Conservation (phyloP, 2,329 filamentous ascomycete genomes). For the Penicillium sp. region DNA sequence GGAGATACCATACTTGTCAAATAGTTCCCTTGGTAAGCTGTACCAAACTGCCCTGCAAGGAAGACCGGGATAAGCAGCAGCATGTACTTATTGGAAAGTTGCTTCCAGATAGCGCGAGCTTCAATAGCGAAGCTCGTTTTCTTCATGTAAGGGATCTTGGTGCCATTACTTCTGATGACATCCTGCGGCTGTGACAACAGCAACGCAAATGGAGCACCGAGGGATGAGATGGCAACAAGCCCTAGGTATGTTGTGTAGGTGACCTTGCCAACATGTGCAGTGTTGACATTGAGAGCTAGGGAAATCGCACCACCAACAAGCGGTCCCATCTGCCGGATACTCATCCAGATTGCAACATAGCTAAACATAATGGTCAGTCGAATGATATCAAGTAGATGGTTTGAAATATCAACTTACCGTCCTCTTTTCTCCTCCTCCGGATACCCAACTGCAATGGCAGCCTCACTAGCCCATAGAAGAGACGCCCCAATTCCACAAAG, state of each 20-base stretch:
- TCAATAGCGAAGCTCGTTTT: constrained; percentile 34
- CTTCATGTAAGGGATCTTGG: constrained; percentile 24
- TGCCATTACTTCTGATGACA: constrained; percentile 43
- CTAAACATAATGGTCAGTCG: constrained; percentile 11
- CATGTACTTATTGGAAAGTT: constrained; percentile 47
- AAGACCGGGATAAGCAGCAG: constrained; percentile 51
- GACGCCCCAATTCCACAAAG: constrained; percentile 44
- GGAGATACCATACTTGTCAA: constrained; percentile 36
- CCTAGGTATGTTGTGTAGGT: constrained; percentile 43
- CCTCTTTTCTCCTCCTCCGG: constrained; percentile 48
- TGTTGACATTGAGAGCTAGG: constrained; percentile 48
- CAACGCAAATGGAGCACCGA: constrained; percentile 47
- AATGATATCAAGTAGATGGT: not conserved
- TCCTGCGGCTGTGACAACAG: constrained; percentile 48
- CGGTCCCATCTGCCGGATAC: constrained; percentile 53
- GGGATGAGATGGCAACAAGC: constrained; percentile 40
- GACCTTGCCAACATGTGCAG: constrained; percentile 46
- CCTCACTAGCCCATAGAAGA: constrained; percentile 43
- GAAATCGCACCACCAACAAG: constrained; percentile 53
- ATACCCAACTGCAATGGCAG: constrained; percentile 45
- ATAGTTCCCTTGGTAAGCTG: constrained; percentile 53
- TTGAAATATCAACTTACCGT: constrained; percentile 32
- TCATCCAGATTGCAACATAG: constrained; percentile 53
- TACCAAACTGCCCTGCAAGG: constrained; percentile 52
- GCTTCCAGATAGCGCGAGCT: constrained; percentile 36